Base-by-base conservation (phyloP, 2,329 filamentous ascomycete genomes). In the Trichoderma semiorbis region DNA sequence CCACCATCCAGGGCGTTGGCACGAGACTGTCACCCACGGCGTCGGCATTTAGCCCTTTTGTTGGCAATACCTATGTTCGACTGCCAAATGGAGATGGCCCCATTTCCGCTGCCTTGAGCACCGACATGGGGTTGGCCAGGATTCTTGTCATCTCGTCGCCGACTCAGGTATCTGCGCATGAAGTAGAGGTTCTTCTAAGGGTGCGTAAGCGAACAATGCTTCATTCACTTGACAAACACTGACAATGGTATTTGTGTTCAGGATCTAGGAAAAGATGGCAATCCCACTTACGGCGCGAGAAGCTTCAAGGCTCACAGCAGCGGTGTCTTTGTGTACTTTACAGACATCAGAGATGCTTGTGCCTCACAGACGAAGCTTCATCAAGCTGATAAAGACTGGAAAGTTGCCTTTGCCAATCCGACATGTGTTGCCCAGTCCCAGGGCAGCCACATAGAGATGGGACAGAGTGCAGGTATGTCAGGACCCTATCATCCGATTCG, bases 11-110 rank as follows among this genome's bases (percentile, higher is more conserved):
- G 80, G 83, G 75, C 34, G 76, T 63, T 72, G 80, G 62, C 6
- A 79, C 77, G 8, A 86, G 88, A 74, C 81, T 93, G 26, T 92
- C 90, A 5, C 89, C 91, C 1, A 91, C 87, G 7, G 90, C 90
- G 1, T 88, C 87, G 1, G 78, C 85, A 1, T 93, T 93, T 75
- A 87, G 85, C 18, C 91, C 91, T 1, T 76, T 77, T 39, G 50
- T 70, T 5, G 69, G 76, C 5, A 61, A 66, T 2, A 72, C 72
- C 1, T 72, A 75, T 1, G 70, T 75, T 2, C 73, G 76, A 7
- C 69, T 76, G 7, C 26, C 71, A 26, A 74, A 74, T 36, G 76
- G 77, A 24, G 74, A 68, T 10, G 75, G 75, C 7, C 78, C 76
- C 26, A 73, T 83, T 7, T 79, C 82, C 1, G 74, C 78, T 1